phyloP scores from a whole-genome alignment of 441 rosid genomes.

The Erysimum pusillum region DNA sequence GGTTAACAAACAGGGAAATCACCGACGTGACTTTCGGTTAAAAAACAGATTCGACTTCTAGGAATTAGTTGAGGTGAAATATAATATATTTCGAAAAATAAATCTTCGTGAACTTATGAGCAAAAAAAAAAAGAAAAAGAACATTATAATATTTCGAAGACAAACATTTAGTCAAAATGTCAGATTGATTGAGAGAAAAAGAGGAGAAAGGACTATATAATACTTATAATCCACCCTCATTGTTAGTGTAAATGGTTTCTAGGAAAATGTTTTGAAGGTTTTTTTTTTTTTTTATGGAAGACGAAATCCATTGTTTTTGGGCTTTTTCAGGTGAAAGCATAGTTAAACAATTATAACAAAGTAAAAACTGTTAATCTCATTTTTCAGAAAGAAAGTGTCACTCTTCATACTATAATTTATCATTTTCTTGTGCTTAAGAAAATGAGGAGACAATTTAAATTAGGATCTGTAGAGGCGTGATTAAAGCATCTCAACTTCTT shows the following conservation, averaged over 20 bases:
- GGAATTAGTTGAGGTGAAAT: background rate
- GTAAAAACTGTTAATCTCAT: too few species aligned
- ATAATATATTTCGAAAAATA: background rate
- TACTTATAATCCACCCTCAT: background rate
- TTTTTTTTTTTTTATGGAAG: background rate
- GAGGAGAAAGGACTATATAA: background rate
- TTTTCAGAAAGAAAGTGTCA: too few species aligned
- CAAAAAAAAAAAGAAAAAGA: background rate
- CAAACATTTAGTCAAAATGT: constrained; percentile 15
- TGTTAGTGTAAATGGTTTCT: background rate
- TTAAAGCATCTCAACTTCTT: constrained; percentile 46
- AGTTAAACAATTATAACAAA: too few species aligned
- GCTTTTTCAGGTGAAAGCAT: background rate
- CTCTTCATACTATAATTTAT: too few species aligned
- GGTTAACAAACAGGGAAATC: constrained; percentile 27
- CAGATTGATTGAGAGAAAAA: constrained; percentile 13
- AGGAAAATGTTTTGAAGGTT: background rate
- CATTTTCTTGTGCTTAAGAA: too few species aligned
- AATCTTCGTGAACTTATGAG: background rate
- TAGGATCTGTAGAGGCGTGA: constrained; percentile 43
- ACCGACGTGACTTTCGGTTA: constrained; percentile 40
- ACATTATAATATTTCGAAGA: background rate
- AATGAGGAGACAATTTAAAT: background rate
- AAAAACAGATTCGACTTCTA: background rate
- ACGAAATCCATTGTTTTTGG: background rate